Base-by-base conservation (phyloP, 108 stramenopile genomes). In the Ochromonas danica region DNA sequence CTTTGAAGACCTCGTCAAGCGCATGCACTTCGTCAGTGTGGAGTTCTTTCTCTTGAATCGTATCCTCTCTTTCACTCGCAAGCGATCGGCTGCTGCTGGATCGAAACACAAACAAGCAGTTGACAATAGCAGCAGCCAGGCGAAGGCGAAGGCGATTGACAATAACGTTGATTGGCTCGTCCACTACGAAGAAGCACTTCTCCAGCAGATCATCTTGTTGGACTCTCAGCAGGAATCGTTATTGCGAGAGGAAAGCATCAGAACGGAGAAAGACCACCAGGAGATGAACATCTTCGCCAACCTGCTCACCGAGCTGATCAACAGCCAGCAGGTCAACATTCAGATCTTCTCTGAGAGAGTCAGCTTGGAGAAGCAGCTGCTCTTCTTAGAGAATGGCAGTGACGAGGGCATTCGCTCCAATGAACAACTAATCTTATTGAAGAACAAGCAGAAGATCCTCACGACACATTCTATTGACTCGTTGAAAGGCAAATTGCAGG, bases 221-320 rank as follows among this genome's bases (percentile, higher is more conserved):
- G 63, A 67, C 25, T 6, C 30, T 67, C 63, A 67, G 25, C 63
- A 67, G 25, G 63, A 67, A 10, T 67, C 63, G 31, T 10, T 67
- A 36, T 31, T 67, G 31, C 27, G 25, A 67, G 63, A 67, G 3
- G 63, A 67, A 33, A 31, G 3, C 17, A 10, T 36, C 14, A 28
- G 31, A 35, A 31, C 25, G 6, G 63, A 22, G 25, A 28, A 25
- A 67, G 63, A 67, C 25, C 10, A 22, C 31, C 6, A 28, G 31
- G 17, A 31, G 25, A 25, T 25, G 31, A 25, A 3, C 31, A 10
- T 10, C 30, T 31, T 31, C 31, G 63, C 3, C 35, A 10, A 3
- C 10, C 25, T 67, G 31, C 6, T 67, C 10, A 25, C 6, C 6
- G 63, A 67, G 25, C 25, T 67, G 25, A 14, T 67, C 14, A 28